Conservation (phyloP, 2,329 filamentous ascomycete species). For the Rhinocladiella mackenziei region DNA sequence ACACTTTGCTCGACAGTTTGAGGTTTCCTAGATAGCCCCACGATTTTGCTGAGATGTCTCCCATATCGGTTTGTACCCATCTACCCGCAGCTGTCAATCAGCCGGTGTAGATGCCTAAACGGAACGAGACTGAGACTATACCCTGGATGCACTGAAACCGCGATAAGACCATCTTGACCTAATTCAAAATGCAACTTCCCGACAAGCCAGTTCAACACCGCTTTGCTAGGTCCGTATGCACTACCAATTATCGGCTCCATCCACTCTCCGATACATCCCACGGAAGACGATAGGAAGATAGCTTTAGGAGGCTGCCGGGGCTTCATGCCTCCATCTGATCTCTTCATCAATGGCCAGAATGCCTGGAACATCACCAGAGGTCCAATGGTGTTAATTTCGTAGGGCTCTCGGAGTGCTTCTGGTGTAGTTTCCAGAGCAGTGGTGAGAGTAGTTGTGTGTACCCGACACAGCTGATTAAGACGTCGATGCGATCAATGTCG, state of each 20-base stretch:
- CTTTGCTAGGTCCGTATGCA: conserved; percentile 30
- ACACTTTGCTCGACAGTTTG: conserved; percentile 36
- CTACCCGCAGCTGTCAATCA: neutral
- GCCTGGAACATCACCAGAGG: conserved; percentile 32
- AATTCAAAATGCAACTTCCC: conserved; percentile 32
- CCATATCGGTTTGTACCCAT: conserved; percentile 36
- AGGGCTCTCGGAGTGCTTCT: conserved; percentile 22
- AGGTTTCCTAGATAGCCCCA: conserved; percentile 33
- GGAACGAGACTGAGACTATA: neutral
- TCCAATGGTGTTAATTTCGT: conserved; percentile 36
- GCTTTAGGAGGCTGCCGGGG: conserved; percentile 18
- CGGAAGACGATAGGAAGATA: conserved; percentile 26
- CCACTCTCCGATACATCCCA: conserved; percentile 26
- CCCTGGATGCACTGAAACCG: conserved; percentile 37
- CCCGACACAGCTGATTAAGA: conserved; percentile 3
- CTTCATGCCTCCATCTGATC: neutral
- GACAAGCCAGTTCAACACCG: conserved; percentile 28
- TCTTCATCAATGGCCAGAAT: conserved; percentile 26
- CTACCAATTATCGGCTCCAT: conserved; percentile 28
- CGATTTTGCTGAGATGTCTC: conserved; percentile 33
- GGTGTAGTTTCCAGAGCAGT: conserved; percentile 13
- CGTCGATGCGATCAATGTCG: conserved; percentile 1
- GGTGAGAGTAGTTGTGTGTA: neutral
- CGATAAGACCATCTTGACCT: conserved; percentile 22
- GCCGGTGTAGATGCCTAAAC: neutral